Percentiles rank a stretch among this genome's conserved stretches.
Evolutionary conservation across 495 filamentous ascomycete species (phyloP).

Genomic region (Penicillium mononematosum): DNA sequence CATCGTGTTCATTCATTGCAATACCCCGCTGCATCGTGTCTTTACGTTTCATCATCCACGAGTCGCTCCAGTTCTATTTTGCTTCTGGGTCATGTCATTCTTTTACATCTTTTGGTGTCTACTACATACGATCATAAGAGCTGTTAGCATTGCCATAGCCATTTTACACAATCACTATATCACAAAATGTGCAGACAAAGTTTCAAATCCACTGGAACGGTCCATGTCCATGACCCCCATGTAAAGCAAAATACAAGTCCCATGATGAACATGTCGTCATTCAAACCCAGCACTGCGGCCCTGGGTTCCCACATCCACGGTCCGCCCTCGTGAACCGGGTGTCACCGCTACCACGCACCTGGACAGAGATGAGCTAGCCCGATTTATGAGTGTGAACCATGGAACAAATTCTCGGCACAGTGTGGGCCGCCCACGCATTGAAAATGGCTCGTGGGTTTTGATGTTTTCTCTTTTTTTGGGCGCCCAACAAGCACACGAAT

Average conservation of each 20-base stretch:
- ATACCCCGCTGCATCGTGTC: conserved; percentile 26
- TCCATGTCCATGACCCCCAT: conserved; percentile 7
- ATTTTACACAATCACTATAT: background rate
- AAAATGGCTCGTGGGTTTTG: background rate
- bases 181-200: background rate
- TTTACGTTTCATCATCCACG: conserved; percentile 5
- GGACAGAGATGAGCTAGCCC: conserved; percentile 15
- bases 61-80: conserved; percentile 3
- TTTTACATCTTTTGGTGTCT: conserved; percentile 2
- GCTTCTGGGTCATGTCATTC: conserved; percentile 13
- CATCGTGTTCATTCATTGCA: conserved; percentile 27
- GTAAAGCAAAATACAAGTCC: background rate
- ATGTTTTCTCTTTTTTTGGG: background rate
- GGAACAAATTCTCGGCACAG: conserved; percentile 1
- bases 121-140: conserved; percentile 6
- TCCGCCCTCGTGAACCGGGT: conserved; percentile 6
- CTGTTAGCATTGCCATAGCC: background rate
- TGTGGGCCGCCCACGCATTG: conserved; percentile 5
- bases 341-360: conserved; percentile 13
- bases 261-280: conserved; percentile 25
- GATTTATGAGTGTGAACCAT: conserved; percentile 18
- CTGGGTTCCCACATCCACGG: conserved; percentile 23
- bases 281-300: conserved; percentile 20
- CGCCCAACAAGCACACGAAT: background rate
- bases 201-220: background rate